phyloP scores from a whole-genome alignment of 768 basidiomycete species.

The Lactarius hengduanensis region DNA sequence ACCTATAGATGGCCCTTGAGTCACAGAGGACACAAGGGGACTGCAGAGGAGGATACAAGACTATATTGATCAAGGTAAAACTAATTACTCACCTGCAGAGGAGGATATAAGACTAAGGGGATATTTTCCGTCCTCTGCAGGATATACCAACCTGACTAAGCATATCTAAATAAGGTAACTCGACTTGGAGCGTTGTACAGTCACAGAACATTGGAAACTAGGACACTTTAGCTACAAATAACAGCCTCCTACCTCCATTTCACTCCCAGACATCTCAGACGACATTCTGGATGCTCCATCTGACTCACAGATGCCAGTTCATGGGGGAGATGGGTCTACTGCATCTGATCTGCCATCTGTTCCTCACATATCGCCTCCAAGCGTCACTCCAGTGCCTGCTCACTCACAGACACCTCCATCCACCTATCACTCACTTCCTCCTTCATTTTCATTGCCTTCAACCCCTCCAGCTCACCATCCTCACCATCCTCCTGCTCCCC shows the following conservation, averaged over 20 bases:
- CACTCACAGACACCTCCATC: not conserved
- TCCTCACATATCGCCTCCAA: not conserved
- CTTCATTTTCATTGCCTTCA: not conserved
- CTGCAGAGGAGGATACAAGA: no score
- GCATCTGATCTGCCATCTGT: not conserved
- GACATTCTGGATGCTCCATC: not conserved
- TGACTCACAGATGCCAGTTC: not conserved
- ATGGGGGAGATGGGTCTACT: not conserved
- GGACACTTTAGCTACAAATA: no score
- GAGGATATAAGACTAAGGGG: no score
- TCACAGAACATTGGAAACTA: no score
- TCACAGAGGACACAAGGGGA: no score
- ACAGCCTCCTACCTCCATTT: not conserved
- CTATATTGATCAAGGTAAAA: no score
- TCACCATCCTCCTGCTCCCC: not conserved
- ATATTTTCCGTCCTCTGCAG: no score
- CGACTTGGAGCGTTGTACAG: no score
- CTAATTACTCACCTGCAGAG: no score
- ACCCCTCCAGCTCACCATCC: not conserved
- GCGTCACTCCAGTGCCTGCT: not conserved
- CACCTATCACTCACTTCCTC: not conserved
- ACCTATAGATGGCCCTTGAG: no score
- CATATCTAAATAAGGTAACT: no score
- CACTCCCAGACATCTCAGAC: not conserved
- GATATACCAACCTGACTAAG: no score